Evolutionary conservation across 2,329 filamentous ascomycete species (phyloP), one percentile per base, ranked within the genome.

Genomic region (Geosmithia putterillii): DNA sequence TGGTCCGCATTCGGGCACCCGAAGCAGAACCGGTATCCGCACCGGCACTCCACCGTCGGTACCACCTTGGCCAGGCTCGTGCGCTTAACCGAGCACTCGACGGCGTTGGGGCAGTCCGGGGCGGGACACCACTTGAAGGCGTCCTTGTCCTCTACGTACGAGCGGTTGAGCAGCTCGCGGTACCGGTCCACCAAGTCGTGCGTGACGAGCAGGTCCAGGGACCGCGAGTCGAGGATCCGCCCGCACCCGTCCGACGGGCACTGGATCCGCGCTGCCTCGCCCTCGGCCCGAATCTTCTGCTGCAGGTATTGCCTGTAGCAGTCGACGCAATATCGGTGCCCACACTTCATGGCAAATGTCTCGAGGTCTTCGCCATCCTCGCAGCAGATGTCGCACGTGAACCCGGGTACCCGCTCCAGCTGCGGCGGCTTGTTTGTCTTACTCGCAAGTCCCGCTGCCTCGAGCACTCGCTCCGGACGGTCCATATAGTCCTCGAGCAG

Each of bases 401-500:
- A 98, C 8, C 81, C 87, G 14, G 77, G 71, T 17, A 90, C 66
- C 15, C 71, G 67, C 57, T 89, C 76, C 3, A 94, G 73, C 55
- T 76, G 81, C 2, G 86, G 83, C 10, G 74, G 70, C 10, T 67
- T 66, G 2, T 67, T 65, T n/a, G 75, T 70, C 47, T 70, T 77
- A 44, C 80, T 74, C 32, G 81, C 83, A 23, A 98, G 66, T 1
- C 92, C 92, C 14, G 90, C 89, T 47, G 80, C 81, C 54, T 95
- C 88, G 28, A 96, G 67, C 2, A 92, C 78, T 55, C 83, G 77
- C 46, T 84, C 79, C 3, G 84, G 80, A 42, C 77, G 76, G 50
- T 98, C 90, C 89, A 98, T 95, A 62, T 96, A 96, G 50, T 87
- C 81, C 56, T 98, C 92, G 45, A 96, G 89, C 51, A 98, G 62